Conservation (phyloP, 2,329 filamentous ascomycete species). For the Daldinia eschscholtzii region DNA sequence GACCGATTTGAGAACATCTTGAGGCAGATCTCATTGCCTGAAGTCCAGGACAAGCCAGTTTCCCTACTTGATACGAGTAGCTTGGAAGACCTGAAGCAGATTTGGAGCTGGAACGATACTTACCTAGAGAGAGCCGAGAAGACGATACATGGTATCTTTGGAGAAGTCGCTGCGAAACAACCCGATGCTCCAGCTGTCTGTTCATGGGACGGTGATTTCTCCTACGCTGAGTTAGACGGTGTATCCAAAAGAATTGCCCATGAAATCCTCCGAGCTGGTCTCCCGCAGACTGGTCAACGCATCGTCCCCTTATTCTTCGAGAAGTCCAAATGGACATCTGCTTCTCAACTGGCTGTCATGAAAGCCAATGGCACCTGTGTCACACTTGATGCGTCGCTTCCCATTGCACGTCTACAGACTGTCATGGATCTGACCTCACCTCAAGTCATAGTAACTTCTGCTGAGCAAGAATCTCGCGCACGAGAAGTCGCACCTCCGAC, state of each 20-base stretch:
- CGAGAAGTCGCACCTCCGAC: background rate
- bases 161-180: background rate
- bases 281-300: background rate
- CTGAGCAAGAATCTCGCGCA: conserved; percentile 1
- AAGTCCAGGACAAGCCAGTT: conserved; percentile 8
- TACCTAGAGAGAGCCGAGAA: conserved; percentile 16
- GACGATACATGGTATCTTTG: background rate
- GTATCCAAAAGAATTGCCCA: conserved; percentile 6
- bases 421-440: conserved; percentile 1
- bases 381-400: background rate
- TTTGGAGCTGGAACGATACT: conserved; percentile 34
- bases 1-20: conserved; percentile 32
- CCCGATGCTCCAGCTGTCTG: conserved; percentile 1
- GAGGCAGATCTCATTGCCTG: conserved; percentile 19
- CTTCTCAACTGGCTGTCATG: conserved; percentile 1
- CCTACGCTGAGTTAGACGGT: background rate
- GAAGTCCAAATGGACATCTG: conserved; percentile 6
- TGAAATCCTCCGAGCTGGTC: background rate
- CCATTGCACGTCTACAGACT: background rate
- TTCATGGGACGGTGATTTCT: conserved; percentile 16
- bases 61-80: conserved; percentile 2
- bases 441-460: background rate
- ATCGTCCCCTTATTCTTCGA: conserved; percentile 5
- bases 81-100: conserved; percentile 23
- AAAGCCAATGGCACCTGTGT: conserved; percentile 3